These are phyloP conservation scores for Ustilago trichophora DNA, from an alignment of 1,284 basidiomycete genomes.

Conservation along the genomic window DNA sequence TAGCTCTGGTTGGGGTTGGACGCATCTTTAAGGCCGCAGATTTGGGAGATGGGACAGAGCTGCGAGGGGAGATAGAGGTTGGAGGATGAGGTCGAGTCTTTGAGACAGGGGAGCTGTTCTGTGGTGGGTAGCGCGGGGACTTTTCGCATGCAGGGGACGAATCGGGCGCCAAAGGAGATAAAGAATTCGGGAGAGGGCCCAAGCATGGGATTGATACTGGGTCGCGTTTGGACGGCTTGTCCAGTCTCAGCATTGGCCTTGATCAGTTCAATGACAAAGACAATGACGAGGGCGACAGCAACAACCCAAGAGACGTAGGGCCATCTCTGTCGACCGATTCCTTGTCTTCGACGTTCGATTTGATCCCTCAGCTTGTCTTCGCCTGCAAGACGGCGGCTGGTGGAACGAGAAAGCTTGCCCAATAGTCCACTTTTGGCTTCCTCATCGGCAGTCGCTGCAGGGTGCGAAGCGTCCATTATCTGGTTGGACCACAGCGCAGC, in stretches of 20 bases:
- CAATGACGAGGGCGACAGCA: conserved; percentile 72
- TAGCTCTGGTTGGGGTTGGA: conserved; percentile 83
- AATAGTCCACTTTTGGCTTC: conserved; percentile 37
- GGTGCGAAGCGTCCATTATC: conserved; percentile 11
- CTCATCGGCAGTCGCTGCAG: conserved; percentile 10
- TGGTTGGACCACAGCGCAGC: conserved; percentile 33
- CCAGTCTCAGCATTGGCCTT: conserved; percentile 60
- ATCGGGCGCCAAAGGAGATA: conserved; percentile 86
- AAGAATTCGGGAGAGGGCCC: conserved; percentile 86
- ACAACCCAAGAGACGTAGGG: conserved; percentile 74
- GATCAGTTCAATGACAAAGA: conserved; percentile 63
- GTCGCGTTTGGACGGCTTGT: conserved; percentile 69
- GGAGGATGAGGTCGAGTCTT: conserved; percentile 69
- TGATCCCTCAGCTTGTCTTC: conserved; percentile 55
- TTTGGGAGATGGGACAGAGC: conserved; percentile 79
- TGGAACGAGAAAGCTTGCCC: conserved; percentile 23
- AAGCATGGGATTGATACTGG: conserved; percentile 87
- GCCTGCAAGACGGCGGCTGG: conserved; percentile 7
- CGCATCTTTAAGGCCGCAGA: conserved; percentile 80
- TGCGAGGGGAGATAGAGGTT: conserved; percentile 62
- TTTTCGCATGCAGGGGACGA: conserved; percentile 85
- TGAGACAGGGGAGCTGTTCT: conserved; percentile 73
- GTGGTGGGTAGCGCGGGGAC: conserved; percentile 61
- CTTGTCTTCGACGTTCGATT: conserved; percentile 71
- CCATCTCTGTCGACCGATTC: conserved; percentile 81